phyloP scores from a whole-genome alignment of 2,329 filamentous ascomycete species.

The Aspergillus calidoustus region DNA sequence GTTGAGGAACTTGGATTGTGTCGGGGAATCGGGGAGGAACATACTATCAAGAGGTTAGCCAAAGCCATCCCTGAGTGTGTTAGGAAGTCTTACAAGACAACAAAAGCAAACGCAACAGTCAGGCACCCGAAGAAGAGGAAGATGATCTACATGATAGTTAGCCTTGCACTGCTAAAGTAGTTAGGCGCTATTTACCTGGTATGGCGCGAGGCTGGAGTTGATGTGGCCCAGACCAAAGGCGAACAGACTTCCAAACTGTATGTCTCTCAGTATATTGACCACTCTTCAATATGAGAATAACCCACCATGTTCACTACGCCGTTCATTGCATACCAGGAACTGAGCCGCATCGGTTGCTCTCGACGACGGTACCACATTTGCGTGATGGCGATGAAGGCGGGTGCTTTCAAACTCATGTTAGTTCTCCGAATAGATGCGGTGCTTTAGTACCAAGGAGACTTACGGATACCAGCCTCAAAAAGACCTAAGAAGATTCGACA shows the following conservation, averaged over 20 bases:
- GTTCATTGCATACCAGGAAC: constrained; percentile 61
- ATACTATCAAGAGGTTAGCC: constrained; percentile 28
- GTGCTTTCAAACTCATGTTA: constrained; percentile 39
- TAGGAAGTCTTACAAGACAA: constrained; percentile 49
- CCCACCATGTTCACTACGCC: constrained; percentile 58
- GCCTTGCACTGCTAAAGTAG: not conserved
- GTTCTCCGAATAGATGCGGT: not conserved
- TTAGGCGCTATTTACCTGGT: constrained; percentile 49
- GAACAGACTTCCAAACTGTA: constrained; percentile 55
- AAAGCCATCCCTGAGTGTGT: not conserved
- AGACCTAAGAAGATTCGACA: constrained; percentile 62
- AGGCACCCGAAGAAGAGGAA: constrained; percentile 49
- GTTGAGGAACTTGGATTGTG: constrained; percentile 61
- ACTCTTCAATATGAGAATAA: not conserved
- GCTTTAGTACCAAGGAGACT: constrained; percentile 9
- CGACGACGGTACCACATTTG: constrained; percentile 61
- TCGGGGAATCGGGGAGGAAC: constrained; percentile 68
- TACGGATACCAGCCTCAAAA: constrained; percentile 56
- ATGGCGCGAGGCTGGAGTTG: constrained; percentile 51
- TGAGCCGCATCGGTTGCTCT: constrained; percentile 57
- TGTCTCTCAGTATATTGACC: not conserved
- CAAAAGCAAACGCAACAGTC: constrained; percentile 56
- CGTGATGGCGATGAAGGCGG: constrained; percentile 57
- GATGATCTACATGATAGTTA: constrained; percentile 31
- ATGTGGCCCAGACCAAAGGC: constrained; percentile 60